A percentile compares a stretch with the other conserved stretches of the same genome.
phyloP scores from a whole-genome alignment of 306 rosid genomes.

The Lathyrus aphaca region DNA sequence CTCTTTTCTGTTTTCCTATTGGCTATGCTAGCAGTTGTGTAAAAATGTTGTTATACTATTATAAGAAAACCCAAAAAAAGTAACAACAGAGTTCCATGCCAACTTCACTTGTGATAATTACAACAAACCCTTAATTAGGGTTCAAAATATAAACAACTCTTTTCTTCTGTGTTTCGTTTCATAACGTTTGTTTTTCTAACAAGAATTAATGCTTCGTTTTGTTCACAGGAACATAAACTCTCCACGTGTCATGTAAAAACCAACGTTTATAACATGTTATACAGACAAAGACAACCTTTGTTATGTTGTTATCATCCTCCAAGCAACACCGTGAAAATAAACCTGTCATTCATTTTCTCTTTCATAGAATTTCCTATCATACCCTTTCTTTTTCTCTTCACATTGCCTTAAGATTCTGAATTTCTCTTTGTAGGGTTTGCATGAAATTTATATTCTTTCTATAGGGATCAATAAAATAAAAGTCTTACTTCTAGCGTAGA shows the following conservation, averaged over 20 bases:
- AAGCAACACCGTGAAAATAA: conserved; percentile 22
- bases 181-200: background rate
- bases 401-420: background rate
- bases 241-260: conserved; percentile 33
- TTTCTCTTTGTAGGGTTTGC: background rate
- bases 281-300: conserved; percentile 39
- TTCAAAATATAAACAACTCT: background rate
- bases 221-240: background rate
- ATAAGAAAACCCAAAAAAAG: background rate
- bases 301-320: conserved; percentile 41
- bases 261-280: conserved; percentile 36
- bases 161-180: background rate
- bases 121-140: background rate
- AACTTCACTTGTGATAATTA: conserved; percentile 1
- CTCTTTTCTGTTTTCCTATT: background rate
- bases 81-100: background rate
- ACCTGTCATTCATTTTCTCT: too few relatives aligned
- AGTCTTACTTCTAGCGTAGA: conserved; percentile 6
- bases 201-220: conserved; percentile 19
- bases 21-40: background rate
- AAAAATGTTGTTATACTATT: conserved; percentile 8
- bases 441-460: background rate
- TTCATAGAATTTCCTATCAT: conserved; percentile 21
- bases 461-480: background rate
- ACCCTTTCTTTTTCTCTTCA: conserved; percentile 1